These are phyloP conservation scores for Echinochloa phyllopogon DNA, from an alignment of 176 grass and related monocot species.

Conservation along the genomic window DNA sequence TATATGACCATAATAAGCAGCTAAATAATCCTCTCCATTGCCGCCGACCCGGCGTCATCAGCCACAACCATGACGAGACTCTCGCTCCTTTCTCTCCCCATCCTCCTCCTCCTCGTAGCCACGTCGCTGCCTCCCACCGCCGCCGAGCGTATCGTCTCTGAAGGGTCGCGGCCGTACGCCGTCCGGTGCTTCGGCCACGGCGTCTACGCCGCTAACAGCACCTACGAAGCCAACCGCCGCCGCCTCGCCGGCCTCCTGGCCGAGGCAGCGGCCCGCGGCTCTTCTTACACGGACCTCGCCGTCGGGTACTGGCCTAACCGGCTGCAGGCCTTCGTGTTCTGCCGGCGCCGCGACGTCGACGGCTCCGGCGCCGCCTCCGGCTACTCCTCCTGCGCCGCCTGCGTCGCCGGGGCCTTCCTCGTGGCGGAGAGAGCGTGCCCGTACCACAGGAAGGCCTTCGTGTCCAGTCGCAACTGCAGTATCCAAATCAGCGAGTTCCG, in stretches of 20 bases:
- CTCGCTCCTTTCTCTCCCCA: neutral
- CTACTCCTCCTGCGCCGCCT: constrained; percentile 16
- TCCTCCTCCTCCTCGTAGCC: neutral
- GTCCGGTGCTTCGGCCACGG: neutral
- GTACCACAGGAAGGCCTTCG: neutral
- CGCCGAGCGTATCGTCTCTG: neutral
- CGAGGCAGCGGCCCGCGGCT: neutral
- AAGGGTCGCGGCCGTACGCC: too few relatives aligned
- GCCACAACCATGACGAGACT: neutral
- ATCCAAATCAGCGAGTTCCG: neutral
- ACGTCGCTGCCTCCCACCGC: neutral
- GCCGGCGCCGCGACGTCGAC: neutral
- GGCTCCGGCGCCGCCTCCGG: neutral
- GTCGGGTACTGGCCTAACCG: constrained; percentile 38
- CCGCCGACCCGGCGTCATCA: neutral
- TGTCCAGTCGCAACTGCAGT: neutral
- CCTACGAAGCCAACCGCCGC: constrained; percentile 42
- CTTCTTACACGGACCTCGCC: neutral
- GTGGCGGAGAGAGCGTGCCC: constrained; percentile 15
- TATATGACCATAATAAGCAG: too few relatives aligned
- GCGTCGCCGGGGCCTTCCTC: constrained; percentile 33
- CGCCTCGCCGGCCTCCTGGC: constrained; percentile 4
- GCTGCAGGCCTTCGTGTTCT: neutral
- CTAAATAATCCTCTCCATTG: too few relatives aligned
- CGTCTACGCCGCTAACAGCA: constrained; percentile 28